A percentile compares a stretch with the other conserved stretches of the same genome.
These are phyloP conservation scores for Aaosphaeria arxii DNA, from an alignment of 2,329 filamentous ascomycete species.

Conservation along the genomic window DNA sequence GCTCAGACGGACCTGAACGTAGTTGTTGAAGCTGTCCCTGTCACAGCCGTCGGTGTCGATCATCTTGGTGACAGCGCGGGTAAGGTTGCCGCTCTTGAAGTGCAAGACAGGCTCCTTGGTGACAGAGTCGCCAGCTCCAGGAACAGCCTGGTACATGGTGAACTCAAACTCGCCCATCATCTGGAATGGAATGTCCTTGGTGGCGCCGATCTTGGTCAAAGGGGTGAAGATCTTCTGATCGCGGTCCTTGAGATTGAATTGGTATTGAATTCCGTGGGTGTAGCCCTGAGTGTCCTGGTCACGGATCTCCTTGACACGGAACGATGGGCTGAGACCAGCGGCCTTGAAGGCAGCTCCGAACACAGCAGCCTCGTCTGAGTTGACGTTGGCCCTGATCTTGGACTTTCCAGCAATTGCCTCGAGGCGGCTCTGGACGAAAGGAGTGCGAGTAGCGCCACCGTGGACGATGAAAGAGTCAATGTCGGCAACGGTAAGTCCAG, in stretches of 20 bases:
- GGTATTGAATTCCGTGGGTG: slow-evolving; percentile 73
- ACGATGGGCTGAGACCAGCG: slow-evolving; percentile 86
- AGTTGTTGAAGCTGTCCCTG: slow-evolving; percentile 73
- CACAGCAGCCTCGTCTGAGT: slow-evolving; percentile 93
- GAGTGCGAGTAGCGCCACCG: slow-evolving; percentile 84
- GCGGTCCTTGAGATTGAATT: slow-evolving; percentile 63
- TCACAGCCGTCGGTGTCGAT: slow-evolving; percentile 77
- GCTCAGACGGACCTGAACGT: slow-evolving; percentile 71
- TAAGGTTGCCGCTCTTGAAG: slow-evolving; percentile 80
- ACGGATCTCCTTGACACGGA: slow-evolving; percentile 96
- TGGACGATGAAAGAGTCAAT: slow-evolving; percentile 91
- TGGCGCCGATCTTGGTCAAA: slow-evolving; percentile 69
- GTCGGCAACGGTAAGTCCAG: slow-evolving; percentile 70
- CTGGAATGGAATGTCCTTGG: slow-evolving; percentile 82
- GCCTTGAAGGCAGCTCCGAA: slow-evolving; percentile 95
- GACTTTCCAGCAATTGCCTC: slow-evolving; percentile 71
- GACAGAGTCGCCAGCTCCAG: slow-evolving; percentile 41
- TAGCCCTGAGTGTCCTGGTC: slow-evolving; percentile 75
- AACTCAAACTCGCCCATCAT: slow-evolving; percentile 80
- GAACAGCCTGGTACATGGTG: slow-evolving; percentile 72
- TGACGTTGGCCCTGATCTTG: slow-evolving; percentile 90
- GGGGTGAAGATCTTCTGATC: slow-evolving; percentile 82
- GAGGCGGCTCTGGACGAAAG: slow-evolving; percentile 88
- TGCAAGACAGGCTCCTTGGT: slow-evolving; percentile 61
- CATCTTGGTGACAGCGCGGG: slow-evolving; percentile 73